These are phyloP conservation scores for Nakaseomyces nivariensis DNA, from an alignment of 1,139 yeast species.

Conservation along the genomic window DNA sequence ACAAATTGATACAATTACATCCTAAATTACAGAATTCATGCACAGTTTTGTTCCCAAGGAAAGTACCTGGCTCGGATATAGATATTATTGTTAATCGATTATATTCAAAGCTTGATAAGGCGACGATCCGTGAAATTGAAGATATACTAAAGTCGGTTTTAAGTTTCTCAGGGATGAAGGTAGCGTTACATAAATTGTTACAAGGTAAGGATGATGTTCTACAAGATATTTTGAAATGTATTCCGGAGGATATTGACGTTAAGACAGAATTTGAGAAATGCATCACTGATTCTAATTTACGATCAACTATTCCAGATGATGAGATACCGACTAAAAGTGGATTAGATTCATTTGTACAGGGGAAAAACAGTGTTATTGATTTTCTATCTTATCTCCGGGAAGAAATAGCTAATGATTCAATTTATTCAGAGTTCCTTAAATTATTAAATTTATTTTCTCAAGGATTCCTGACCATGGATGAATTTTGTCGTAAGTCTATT, in stretches of 20 bases:
- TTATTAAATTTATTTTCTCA: constrained; percentile 75
- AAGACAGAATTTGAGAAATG: neutral
- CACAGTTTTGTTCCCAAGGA: neutral
- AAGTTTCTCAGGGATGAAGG: neutral
- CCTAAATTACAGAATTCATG: neutral
- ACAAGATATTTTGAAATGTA: neutral
- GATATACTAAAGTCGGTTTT: neutral
- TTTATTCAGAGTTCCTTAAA: constrained; percentile 82
- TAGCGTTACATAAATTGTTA: neutral
- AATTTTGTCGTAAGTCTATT: constrained; percentile 73
- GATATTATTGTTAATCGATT: neutral
- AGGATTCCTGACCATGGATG: constrained; percentile 71
- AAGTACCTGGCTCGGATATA: neutral
- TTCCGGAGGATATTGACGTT: neutral
- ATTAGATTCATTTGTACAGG: neutral
- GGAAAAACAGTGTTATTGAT: neutral
- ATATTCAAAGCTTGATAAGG: neutral
- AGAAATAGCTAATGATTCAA: constrained; percentile 75
- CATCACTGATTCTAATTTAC: neutral
- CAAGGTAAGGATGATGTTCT: neutral
- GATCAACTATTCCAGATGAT: neutral
- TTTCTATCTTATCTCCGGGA: constrained; percentile 53
- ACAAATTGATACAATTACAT: neutral
- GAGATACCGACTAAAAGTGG: neutral
- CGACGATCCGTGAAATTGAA: neutral